Conservation (phyloP, 345 rosid species). For the Turritis glabra region DNA sequence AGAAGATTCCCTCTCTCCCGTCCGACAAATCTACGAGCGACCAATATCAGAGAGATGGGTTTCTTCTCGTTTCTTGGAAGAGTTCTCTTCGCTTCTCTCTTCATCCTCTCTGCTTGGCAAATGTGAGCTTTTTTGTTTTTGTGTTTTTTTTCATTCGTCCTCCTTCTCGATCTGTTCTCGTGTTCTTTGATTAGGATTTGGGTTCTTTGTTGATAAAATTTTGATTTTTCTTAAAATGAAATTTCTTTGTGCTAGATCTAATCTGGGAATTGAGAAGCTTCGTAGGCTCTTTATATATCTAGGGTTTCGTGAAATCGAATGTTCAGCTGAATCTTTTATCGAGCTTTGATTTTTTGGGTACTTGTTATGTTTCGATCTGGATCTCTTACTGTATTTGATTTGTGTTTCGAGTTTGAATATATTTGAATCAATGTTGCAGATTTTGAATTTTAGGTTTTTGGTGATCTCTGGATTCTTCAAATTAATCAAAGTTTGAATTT, state of each 20-base stretch:
- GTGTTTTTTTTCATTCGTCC: neutral
- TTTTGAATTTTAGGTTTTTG: neutral
- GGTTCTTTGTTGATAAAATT: neutral
- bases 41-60: constrained; percentile 53
- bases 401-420: neutral
- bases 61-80: constrained; percentile 90
- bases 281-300: neutral
- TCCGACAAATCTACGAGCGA: constrained; percentile 27
- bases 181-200: neutral
- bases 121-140: constrained; percentile 44
- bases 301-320: constrained; percentile 9
- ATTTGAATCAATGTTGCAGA: neutral
- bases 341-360: neutral
- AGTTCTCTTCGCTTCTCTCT: constrained; percentile 85
- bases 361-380: constrained; percentile 2
- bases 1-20: constrained; percentile 1
- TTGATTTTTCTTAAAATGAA: too few relatives aligned
- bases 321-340: constrained; percentile 14
- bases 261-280: constrained; percentile 7
- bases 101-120: constrained; percentile 93
- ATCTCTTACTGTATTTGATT: neutral
- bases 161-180: constrained; percentile 27
- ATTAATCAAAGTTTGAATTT: neutral
- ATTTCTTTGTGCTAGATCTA: constrained; percentile 23
- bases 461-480: neutral